Evolutionary conservation across 2,329 filamentous ascomycete genomes (phyloP).

Genomic region (Coniochaeta sp.): DNA sequence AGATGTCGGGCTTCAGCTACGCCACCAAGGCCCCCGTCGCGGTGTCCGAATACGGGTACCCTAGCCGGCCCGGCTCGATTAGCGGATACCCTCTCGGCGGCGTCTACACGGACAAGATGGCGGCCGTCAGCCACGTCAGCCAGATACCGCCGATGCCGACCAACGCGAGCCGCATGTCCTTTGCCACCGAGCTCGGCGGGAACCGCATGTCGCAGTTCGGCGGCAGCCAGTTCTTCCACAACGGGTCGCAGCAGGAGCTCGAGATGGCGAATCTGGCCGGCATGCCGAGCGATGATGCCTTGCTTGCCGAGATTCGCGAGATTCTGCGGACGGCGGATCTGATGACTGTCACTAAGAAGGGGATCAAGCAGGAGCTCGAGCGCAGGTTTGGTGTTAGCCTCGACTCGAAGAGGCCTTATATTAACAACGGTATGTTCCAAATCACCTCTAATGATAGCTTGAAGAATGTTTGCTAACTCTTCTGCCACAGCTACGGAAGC

Average conservation of each 20-base stretch:
- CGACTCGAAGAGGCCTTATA: conserved; percentile 85
- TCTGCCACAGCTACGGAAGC: conserved; percentile 60
- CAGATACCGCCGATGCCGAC: conserved; percentile 45
- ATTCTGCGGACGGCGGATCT: conserved; percentile 87
- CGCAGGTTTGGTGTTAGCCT: conserved; percentile 79
- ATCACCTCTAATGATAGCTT: background rate
- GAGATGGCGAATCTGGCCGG: conserved; percentile 69
- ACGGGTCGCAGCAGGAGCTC: conserved; percentile 51
- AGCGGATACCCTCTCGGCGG: conserved; percentile 10
- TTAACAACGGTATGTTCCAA: conserved; percentile 70
- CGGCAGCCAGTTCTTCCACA: conserved; percentile 49
- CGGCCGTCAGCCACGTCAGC: conserved; percentile 3
- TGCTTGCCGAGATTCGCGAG: conserved; percentile 89
- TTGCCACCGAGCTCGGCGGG: conserved; percentile 57
- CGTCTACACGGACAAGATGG: conserved; percentile 45
- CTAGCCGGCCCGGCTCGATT: conserved; percentile 48
- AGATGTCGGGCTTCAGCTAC: conserved; percentile 90
- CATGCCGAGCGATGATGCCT: conserved; percentile 79
- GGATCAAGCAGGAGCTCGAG: conserved; percentile 89
- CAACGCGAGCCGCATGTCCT: conserved; percentile 59
- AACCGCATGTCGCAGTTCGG: conserved; percentile 56
- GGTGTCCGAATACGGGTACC: conserved; percentile 63
- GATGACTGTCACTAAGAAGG: conserved; percentile 99
- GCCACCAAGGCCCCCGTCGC: conserved; percentile 65
- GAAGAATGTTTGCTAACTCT: conserved; percentile 20